A percentile compares a stretch with the other conserved stretches of the same genome.
Conservation (phyloP, 352 stramenopile genomes). For the Phytophthora idaei region DNA sequence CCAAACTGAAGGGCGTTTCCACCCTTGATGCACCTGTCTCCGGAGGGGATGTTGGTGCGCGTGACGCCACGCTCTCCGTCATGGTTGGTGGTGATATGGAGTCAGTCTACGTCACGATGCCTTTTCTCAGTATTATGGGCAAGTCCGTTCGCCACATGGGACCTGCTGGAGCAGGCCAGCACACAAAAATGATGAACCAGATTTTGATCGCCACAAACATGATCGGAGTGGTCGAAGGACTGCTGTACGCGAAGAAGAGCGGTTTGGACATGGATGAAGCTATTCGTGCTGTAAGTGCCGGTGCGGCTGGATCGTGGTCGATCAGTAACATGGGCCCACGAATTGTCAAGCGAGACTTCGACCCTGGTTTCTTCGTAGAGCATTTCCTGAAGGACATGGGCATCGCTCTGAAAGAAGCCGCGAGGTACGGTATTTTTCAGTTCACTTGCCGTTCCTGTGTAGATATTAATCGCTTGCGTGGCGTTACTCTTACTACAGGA, state of each 20-base stretch:
- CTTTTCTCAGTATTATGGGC: constrained; percentile 89
- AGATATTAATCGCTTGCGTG: not conserved
- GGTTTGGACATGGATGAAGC: constrained; percentile 89
- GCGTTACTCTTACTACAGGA: constrained; percentile 39
- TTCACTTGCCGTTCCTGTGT: not conserved
- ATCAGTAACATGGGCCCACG: constrained; percentile 91
- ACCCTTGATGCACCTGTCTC: constrained; percentile 87
- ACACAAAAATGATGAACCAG: constrained; percentile 95
- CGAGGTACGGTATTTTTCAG: constrained; percentile 41
- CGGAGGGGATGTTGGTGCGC: constrained; percentile 88
- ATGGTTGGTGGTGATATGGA: constrained; percentile 92
- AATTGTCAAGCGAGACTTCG: constrained; percentile 89
- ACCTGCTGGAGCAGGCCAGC: constrained; percentile 76
- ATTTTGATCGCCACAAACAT: constrained; percentile 89
- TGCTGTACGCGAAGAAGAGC: constrained; percentile 89
- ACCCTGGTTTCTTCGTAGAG: constrained; percentile 92
- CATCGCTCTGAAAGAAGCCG: constrained; percentile 87
- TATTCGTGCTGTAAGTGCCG: constrained; percentile 84
- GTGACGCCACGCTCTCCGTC: constrained; percentile 87
- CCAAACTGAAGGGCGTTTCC: constrained; percentile 72
- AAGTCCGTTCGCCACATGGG: constrained; percentile 92
- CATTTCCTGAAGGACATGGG: constrained; percentile 93
- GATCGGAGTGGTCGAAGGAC: constrained; percentile 88
- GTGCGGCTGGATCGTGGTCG: constrained; percentile 88
- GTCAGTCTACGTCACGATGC: constrained; percentile 79